Evolutionary conservation across 768 basidiomycete species (phyloP), one percentile per base, ranked within the genome.

Genomic region (Lactarius hatsudake): DNA sequence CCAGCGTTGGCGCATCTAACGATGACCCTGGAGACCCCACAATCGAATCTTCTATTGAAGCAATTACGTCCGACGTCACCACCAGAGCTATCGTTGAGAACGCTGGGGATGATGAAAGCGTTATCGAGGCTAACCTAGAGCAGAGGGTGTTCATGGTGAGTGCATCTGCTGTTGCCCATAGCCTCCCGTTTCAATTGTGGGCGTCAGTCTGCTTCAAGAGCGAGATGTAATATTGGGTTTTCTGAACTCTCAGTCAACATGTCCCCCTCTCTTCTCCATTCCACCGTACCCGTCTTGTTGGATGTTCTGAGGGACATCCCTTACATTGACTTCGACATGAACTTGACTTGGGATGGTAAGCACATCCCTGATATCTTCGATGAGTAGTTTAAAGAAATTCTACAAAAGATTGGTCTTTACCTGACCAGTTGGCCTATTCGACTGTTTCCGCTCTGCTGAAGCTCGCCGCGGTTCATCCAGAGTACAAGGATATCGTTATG

Each of bases 211-310:
- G 84, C 86, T 13, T 88, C 89, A 3, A 81, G 86, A 63, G 85
- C 87, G 17, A 90, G 91, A 70, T 91, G 88, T 77, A 90, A 90
- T 69, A 89, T 93, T 67, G 91, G 91, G 2, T 94, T 93, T 70
- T 91, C 89, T 43, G 87, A 93, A 73, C 81, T 93, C 61, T 84
- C 91, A 20, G 77, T 86, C 63, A 87, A 87, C 73, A 83, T 88
- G 67, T 81, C 88, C 0, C 79, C 86, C 45, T 73, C 76, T 8
- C 82, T 85, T 70, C 81, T 89, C 36, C 75, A 74, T 13, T 76
- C 78, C n/a, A 82, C 82, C 34, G 80, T 91, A 54, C 81, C 84
- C 4, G 81, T 84, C 8, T 83, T 95, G 28, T 74, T 88, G 23
- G 87, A 86, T 71, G 81, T 94, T 32, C 79, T 94, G 40, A 80